Evolutionary conservation across 192 early-diverging fungal species (phyloP).

Genomic region (Phlyctochytrium planicorne): DNA sequence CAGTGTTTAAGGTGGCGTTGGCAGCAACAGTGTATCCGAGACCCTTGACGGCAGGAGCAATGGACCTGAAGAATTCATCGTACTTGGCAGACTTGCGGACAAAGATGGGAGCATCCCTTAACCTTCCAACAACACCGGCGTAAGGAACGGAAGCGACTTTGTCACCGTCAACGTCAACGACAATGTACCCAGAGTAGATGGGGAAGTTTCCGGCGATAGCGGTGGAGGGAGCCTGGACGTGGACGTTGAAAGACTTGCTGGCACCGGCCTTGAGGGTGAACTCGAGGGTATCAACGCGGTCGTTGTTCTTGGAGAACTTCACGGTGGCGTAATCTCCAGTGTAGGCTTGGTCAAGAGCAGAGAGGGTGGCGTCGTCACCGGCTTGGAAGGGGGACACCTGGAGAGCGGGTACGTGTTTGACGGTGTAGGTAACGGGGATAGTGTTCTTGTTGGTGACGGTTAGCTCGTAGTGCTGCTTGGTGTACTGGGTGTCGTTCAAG

Average conservation of each 20-base stretch:
- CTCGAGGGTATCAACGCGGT: background rate
- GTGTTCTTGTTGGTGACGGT: conserved; percentile 39
- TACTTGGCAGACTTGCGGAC: background rate
- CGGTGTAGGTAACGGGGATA: conserved; percentile 28
- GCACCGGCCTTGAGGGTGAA: conserved; percentile 30
- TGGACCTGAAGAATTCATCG: background rate
- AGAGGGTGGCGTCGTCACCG: conserved; percentile 5
- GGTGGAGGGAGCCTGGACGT: conserved; percentile 24
- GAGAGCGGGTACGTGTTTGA: conserved; percentile 32
- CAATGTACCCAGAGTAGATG: conserved; percentile 37
- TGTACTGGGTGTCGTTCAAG: conserved; percentile 49
- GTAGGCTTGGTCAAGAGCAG: background rate
- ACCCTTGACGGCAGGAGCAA: conserved; percentile 11
- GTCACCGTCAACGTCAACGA: background rate
- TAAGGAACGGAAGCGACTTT: conserved; percentile 21
- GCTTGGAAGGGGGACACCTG: conserved; percentile 40
- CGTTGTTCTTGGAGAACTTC: conserved; percentile 1
- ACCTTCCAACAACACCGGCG: conserved; percentile 20
- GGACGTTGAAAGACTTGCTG: conserved; percentile 25
- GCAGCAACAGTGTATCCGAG: background rate
- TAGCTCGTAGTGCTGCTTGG: conserved; percentile 18
- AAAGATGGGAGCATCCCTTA: background rate
- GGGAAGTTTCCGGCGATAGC: conserved; percentile 14
- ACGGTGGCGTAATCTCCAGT: background rate
- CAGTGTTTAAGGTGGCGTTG: background rate